Evolutionary conservation across 345 rosid genomes (phyloP).

Genomic region (Laguncularia racemosa): DNA sequence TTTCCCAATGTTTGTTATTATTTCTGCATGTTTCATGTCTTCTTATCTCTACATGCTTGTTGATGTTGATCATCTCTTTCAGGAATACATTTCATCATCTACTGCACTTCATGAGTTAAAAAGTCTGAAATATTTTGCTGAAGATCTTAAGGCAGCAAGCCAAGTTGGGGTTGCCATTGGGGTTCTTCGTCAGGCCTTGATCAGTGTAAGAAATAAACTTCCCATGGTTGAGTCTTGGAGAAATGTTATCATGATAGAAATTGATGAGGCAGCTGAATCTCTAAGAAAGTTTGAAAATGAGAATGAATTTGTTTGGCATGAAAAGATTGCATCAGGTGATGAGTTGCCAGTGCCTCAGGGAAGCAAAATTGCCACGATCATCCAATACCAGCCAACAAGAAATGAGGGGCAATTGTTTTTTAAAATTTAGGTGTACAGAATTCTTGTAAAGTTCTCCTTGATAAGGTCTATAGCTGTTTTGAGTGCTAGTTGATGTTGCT

Average conservation of each 20-base stretch:
- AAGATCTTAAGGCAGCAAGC: conserved; percentile 25
- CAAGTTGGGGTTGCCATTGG: conserved; percentile 51
- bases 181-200: conserved; percentile 45
- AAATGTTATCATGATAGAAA: conserved; percentile 32
- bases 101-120: conserved; percentile 56
- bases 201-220: conserved; percentile 19
- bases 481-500: no score
- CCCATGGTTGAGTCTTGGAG: conserved; percentile 59
- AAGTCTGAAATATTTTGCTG: conserved; percentile 49
- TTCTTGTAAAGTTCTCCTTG: not conserved
- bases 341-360: conserved; percentile 54
- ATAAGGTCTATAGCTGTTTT: no score
- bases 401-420: conserved; percentile 45
- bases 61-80: conserved; percentile 8
- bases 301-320: conserved; percentile 54
- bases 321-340: conserved; percentile 34
- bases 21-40: not conserved
- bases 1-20: not conserved
- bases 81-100: conserved; percentile 55
- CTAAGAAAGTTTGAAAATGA: conserved; percentile 45
- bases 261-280: conserved; percentile 24
- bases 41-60: not conserved
- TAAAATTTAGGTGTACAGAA: conserved; percentile 25
- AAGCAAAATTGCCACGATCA: conserved; percentile 45
- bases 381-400: conserved; percentile 44